Percentiles rank a stretch among this genome's conserved stretches.
Evolutionary conservation across 768 basidiomycete genomes (phyloP).

Genomic region (Clitopilus passeckerianus): DNA sequence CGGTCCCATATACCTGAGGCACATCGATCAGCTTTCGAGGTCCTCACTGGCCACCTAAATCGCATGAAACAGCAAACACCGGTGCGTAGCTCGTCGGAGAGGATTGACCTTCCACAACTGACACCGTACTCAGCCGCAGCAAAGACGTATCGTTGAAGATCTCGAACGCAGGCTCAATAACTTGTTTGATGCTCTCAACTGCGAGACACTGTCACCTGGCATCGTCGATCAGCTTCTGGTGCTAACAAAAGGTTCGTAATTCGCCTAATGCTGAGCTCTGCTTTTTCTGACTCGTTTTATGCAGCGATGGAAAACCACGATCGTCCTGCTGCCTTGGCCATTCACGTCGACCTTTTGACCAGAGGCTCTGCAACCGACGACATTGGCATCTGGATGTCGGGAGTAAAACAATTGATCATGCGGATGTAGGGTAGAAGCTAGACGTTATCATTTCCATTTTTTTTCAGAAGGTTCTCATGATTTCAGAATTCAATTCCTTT

Average conservation of each 20-base stretch:
- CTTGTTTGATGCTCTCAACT: slow-evolving; percentile 90
- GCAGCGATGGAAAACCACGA: slow-evolving; percentile 81
- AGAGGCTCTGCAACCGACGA: slow-evolving; percentile 76
- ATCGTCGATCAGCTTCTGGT: slow-evolving; percentile 70
- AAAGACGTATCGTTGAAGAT: slow-evolving; percentile 83
- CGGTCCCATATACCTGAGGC: slow-evolving; percentile 84
- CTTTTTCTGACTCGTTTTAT: background rate
- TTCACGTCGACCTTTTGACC: slow-evolving; percentile 85
- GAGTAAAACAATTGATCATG: slow-evolving; percentile 83
- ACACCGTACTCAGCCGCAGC: slow-evolving; percentile 54
- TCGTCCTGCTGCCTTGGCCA: slow-evolving; percentile 68
- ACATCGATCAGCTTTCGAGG: slow-evolving; percentile 57
- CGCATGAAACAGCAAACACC: slow-evolving; percentile 71
- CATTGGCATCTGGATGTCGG: slow-evolving; percentile 85
- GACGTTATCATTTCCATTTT: background rate
- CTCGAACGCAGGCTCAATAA: slow-evolving; percentile 82
- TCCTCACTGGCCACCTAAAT: slow-evolving; percentile 59
- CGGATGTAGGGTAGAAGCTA: slow-evolving; percentile 35
- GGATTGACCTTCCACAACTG: slow-evolving; percentile 20
- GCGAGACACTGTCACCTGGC: slow-evolving; percentile 67
- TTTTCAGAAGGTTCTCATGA: background rate
- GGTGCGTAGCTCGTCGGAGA: slow-evolving; percentile 28
- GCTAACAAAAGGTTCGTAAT: slow-evolving; percentile 61
- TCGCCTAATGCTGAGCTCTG: background rate
- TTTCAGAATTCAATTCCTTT: background rate